Base-by-base conservation (phyloP, 2,329 filamentous ascomycete species). In the Fusarium chlamydosporum region DNA sequence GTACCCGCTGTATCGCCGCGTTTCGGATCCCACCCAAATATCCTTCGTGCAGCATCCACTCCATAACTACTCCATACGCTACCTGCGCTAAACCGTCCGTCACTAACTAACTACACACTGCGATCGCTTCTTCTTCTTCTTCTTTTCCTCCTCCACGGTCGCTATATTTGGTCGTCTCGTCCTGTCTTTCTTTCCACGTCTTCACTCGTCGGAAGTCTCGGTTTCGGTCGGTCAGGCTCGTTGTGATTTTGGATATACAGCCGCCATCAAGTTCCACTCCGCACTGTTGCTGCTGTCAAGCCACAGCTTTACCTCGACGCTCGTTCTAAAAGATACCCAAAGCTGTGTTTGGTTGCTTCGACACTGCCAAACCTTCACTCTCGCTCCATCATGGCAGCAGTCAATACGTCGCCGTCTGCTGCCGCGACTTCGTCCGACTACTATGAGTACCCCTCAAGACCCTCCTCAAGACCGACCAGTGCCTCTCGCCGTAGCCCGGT, bases 401-500 rank as follows among this genome's bases (percentile, higher is more conserved):
- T 77, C 62, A 74, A 72, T 63, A 71, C 78, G 34, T 79, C 79
- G 50, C 74, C 79, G 56, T 76, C 79, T 56, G 72, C 74, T 45
- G 72, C 75, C 40, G 71, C 76, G 40, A 65, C 71, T 37, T 74
- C 78, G 47, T 65, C 77, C 48, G 72, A 76, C 66, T 60, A 65
- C 54, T 46, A 63, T 46, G 45, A 61, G 34, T 55, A 56, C 35
- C 29, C 56, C n/a, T 42, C 71, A 29, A 68, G 37, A 35, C 34
- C 41, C 29, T 47, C 63, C 37, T 71, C 68, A 16, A 73, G 66
- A 53, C 56, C 68, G 50, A 67, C 61, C 69, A 68, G 72, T 51
- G 61, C 70, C 51, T 62, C 70, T 31, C 55, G 65, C 35, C 73
- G 79, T 57, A 82, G 81, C 59, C 79, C 80, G n/a, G 67, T 82